Percentiles rank a stretch among this genome's conserved stretches.
Evolutionary conservation across 176 grass and related monocot species (phyloP).

Genomic region (Saccharum spontaneum): DNA sequence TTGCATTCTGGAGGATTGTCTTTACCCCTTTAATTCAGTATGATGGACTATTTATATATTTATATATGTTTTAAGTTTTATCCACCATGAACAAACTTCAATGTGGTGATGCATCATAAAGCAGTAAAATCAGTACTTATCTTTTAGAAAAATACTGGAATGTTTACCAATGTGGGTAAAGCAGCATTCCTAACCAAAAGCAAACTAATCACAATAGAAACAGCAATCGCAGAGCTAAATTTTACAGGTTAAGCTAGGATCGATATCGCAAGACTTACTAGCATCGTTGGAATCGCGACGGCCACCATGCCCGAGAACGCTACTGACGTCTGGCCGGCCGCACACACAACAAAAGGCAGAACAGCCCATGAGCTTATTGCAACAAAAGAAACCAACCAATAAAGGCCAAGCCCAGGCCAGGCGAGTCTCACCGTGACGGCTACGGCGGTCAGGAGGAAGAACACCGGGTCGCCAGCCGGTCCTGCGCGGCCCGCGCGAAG

Average conservation of each 20-base stretch:
- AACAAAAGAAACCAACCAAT: background rate
- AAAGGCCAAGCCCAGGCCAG: background rate
- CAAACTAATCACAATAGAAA: background rate
- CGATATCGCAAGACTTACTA: slow-evolving; percentile 40
- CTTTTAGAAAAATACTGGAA: background rate
- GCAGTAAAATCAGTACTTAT: background rate
- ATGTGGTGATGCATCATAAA: background rate
- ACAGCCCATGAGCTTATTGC: background rate
- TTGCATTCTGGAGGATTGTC: background rate
- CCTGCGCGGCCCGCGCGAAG: slow-evolving; percentile 40
- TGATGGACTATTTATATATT: background rate
- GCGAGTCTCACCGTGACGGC: slow-evolving; percentile 46
- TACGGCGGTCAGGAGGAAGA: slow-evolving; percentile 62
- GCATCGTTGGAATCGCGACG: slow-evolving; percentile 62
- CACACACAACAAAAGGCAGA: slow-evolving; percentile 2
- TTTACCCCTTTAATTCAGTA: background rate
- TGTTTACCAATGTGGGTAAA: background rate
- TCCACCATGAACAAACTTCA: background rate
- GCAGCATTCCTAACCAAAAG: background rate
- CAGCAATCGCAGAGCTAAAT: background rate
- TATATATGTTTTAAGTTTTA: background rate
- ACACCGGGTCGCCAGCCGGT: slow-evolving; percentile 61
- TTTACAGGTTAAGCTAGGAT: slow-evolving; percentile 7
- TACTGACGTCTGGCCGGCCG: slow-evolving; percentile 49
- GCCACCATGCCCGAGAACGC: slow-evolving; percentile 64